Conservation (phyloP, 2,329 filamentous ascomycete species). For the Cryphonectria parasitica region DNA sequence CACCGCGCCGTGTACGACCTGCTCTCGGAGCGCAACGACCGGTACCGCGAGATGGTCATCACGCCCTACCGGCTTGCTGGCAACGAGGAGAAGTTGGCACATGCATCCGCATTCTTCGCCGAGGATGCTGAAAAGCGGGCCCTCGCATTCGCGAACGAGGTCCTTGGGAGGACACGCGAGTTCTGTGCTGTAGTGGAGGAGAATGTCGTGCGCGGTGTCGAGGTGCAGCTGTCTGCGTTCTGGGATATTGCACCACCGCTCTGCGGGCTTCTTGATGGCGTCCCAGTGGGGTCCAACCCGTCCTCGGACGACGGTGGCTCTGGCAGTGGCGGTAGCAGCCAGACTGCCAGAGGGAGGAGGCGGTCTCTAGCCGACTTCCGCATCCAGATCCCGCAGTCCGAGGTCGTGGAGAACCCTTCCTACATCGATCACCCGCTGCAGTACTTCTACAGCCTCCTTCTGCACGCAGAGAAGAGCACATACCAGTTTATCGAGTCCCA, state of each 20-base stretch:
- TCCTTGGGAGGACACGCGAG: constrained; percentile 72
- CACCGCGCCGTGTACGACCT: constrained; percentile 86
- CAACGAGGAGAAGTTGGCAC: constrained; percentile 77
- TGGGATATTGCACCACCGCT: constrained; percentile 96
- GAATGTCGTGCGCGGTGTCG: constrained; percentile 85
- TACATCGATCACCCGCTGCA: constrained; percentile 84
- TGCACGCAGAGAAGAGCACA: constrained; percentile 87
- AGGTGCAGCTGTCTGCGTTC: constrained; percentile 89
- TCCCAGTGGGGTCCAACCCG: constrained; percentile 54
- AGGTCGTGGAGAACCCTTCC: constrained; percentile 83
- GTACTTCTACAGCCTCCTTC: constrained; percentile 84
- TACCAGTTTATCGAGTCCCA: constrained; percentile 98
- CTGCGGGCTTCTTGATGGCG: constrained; percentile 75
- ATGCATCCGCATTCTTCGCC: constrained; percentile 80
- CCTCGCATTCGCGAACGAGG: constrained; percentile 70
- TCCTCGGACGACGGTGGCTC: not conserved
- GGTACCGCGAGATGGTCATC: constrained; percentile 83
- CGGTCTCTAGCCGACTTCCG: constrained; percentile 58
- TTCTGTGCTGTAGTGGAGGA: constrained; percentile 81
- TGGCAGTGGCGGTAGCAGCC: not conserved
- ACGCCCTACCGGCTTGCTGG: constrained; percentile 76
- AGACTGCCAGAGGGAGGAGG: not conserved
- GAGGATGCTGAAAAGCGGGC: constrained; percentile 76
- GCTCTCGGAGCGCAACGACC: constrained; percentile 80
- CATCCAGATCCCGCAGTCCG: constrained; percentile 75